Evolutionary conservation across 2,329 filamentous ascomycete genomes (phyloP).

Genomic region (Berkeleyomyces basicola): DNA sequence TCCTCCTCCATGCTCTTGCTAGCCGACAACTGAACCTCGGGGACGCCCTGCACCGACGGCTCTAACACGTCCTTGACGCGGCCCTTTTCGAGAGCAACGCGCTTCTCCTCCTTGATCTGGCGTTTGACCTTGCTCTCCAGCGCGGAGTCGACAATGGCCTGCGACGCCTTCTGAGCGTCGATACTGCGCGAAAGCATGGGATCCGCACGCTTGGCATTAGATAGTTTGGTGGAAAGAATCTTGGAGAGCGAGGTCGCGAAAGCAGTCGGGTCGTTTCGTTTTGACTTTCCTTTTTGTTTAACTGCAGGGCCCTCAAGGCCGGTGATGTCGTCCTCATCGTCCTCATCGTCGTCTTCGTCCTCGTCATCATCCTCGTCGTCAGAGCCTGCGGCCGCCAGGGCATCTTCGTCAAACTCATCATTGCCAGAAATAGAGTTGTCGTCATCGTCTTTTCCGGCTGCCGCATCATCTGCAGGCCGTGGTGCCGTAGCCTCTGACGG

Average conservation of each 20-base stretch:
- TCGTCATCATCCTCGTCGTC: conserved; percentile 17
- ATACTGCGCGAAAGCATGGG: conserved; percentile 80
- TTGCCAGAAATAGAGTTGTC: conserved; percentile 19
- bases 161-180: conserved; percentile 54
- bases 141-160: conserved; percentile 55
- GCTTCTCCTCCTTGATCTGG: conserved; percentile 67
- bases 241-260: conserved; percentile 90
- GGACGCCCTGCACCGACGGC: conserved; percentile 5
- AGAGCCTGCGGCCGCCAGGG: conserved; percentile 16
- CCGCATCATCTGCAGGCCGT: conserved; percentile 17
- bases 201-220: conserved; percentile 64
- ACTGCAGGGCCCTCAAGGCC: conserved; percentile 20
- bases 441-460: conserved; percentile 17
- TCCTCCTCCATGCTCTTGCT: conserved; percentile 45
- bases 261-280: conserved; percentile 79
- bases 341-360: conserved; percentile 19
- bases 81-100: conserved; percentile 65
- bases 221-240: conserved; percentile 79
- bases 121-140: conserved; percentile 68
- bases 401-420: conserved; percentile 20
- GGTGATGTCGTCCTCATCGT: conserved; percentile 26
- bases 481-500: conserved; percentile 16
- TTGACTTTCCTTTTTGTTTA: conserved; percentile 38
- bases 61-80: conserved; percentile 68
- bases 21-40: conserved; percentile 19